Conservation (phyloP, 1,139 yeast species). For the Protomyces gravidus region DNA sequence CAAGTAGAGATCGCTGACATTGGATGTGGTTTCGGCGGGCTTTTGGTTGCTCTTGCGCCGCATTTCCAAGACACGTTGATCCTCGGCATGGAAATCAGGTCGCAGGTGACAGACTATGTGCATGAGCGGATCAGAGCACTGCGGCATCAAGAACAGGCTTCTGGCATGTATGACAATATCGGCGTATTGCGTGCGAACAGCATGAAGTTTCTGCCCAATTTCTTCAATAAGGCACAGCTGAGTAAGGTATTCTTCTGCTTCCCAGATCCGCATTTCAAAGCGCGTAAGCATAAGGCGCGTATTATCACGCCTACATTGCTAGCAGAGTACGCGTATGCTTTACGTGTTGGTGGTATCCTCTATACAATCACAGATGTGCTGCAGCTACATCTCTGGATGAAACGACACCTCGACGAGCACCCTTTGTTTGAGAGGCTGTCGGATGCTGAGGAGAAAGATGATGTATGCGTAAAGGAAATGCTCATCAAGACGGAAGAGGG, state of each 20-base stretch:
- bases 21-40: conserved; percentile 98
- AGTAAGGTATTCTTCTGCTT: conserved; percentile 94
- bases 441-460: conserved; percentile 72
- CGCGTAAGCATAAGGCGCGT: conserved; percentile 94
- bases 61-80: conserved; percentile 67
- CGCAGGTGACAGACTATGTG: conserved; percentile 94
- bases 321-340: conserved; percentile 86
- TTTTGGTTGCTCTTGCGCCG: conserved; percentile 73
- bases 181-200: conserved; percentile 92
- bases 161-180: conserved; percentile 63
- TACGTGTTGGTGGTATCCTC: conserved; percentile 78
- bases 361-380: conserved; percentile 95
- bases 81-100: conserved; percentile 71
- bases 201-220: conserved; percentile 94
- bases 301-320: conserved; percentile 83
- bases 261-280: conserved; percentile 98
- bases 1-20: conserved; percentile 88
- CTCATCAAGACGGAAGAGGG: conserved; percentile 93
- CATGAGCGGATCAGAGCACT: conserved; percentile 91
- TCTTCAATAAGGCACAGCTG: conserved; percentile 67
- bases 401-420: conserved; percentile 78
- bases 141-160: conserved; percentile 46
- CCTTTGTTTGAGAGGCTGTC: conserved; percentile 81
- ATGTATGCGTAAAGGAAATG: conserved; percentile 82
- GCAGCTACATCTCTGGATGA: conserved; percentile 97